A percentile compares a stretch with the other conserved stretches of the same genome.
Evolutionary conservation across 768 basidiomycete species (phyloP).

Genomic region (Paxillus involutus): DNA sequence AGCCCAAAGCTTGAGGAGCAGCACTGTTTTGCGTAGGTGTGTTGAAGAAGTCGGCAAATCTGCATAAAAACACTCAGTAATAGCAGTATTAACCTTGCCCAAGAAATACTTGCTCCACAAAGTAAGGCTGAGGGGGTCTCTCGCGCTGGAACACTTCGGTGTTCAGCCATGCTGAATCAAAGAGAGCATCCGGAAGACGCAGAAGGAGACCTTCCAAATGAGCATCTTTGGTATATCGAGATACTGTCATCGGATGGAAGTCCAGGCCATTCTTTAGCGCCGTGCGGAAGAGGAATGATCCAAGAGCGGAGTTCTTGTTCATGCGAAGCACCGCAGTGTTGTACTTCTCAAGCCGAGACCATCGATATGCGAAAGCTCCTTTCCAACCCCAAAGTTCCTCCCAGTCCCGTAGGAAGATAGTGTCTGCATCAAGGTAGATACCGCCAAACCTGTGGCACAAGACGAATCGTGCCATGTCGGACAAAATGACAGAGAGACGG

Average conservation of each 20-base stretch:
- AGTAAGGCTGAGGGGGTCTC: constrained; percentile 92
- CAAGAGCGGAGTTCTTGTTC: constrained; percentile 90
- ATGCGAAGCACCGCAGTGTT: constrained; percentile 96
- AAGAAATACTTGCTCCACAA: constrained; percentile 62
- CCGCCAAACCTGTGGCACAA: constrained; percentile 97
- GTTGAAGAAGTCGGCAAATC: constrained; percentile 88
- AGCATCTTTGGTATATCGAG: constrained; percentile 88
- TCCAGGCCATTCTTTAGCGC: constrained; percentile 92
- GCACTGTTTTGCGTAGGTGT: constrained; percentile 73
- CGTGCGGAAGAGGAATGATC: constrained; percentile 91
- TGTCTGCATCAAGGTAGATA: constrained; percentile 96
- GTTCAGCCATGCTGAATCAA: constrained; percentile 96
- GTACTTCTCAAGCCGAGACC: constrained; percentile 90
- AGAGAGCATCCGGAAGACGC: constrained; percentile 91
- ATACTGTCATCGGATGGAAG: constrained; percentile 97
- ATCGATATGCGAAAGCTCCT: constrained; percentile 95
- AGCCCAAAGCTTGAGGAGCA: constrained; percentile 83
- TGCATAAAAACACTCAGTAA: constrained; percentile 29
- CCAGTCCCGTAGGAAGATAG: constrained; percentile 95
- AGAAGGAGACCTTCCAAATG: constrained; percentile 80
- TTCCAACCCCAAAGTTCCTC: constrained; percentile 97
- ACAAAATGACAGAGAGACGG: constrained; percentile 87
- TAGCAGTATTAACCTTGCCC: neutral
- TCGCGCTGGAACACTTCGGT: constrained; percentile 90
- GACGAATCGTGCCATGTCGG: constrained; percentile 96